These are phyloP conservation scores for Monosporozyma yasuniensis DNA, from an alignment of 805 yeast genomes.

Conservation along the genomic window DNA sequence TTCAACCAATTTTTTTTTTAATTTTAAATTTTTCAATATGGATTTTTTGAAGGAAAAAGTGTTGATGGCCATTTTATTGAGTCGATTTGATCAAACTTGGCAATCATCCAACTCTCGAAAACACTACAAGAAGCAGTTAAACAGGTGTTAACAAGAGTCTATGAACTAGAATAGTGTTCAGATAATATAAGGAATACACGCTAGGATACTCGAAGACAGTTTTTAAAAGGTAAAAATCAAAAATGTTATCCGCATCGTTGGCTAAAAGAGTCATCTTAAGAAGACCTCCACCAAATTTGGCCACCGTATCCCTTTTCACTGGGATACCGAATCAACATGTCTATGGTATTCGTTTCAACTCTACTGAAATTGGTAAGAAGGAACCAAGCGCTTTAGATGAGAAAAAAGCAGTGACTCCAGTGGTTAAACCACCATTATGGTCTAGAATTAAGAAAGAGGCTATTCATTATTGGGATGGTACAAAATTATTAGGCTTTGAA, in stretches of 20 bases:
- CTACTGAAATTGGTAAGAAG: neutral
- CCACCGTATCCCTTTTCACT: neutral
- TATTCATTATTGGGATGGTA: slow-evolving; percentile 91
- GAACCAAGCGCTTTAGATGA: neutral
- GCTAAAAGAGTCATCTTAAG: neutral
- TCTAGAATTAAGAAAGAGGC: slow-evolving; percentile 81
- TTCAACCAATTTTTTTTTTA: neutral
- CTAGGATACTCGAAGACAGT: neutral
- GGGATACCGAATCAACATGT: neutral
- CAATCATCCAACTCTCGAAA: neutral
- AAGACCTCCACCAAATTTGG: neutral
- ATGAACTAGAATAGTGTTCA: neutral
- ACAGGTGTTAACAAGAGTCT: too few species aligned
- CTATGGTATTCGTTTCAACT: slow-evolving; percentile 2
- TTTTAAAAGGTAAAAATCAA: neutral
- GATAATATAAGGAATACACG: neutral
- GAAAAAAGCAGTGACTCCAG: neutral
- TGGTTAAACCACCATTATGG: slow-evolving; percentile 53
- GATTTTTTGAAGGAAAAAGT: neutral
- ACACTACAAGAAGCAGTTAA: neutral
- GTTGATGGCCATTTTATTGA: neutral
- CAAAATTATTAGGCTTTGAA: slow-evolving; percentile 87
- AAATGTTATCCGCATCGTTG: neutral
- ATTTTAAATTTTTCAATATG: neutral
- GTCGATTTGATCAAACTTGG: neutral